phyloP scores from a whole-genome alignment of 768 basidiomycete genomes.

The Pleurotus giganteus region DNA sequence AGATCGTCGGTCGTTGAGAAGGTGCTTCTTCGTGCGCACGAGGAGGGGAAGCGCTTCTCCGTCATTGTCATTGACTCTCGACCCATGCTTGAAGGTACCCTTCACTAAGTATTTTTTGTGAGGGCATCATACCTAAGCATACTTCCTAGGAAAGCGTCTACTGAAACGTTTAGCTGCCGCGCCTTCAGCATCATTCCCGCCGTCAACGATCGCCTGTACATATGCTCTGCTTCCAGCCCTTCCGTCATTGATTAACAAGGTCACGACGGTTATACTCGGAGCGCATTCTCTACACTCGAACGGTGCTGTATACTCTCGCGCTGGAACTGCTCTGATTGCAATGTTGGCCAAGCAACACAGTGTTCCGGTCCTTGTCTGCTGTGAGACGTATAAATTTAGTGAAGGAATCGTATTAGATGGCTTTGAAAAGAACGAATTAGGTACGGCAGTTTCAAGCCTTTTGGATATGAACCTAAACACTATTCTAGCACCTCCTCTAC shows the following conservation, averaged over 20 bases:
- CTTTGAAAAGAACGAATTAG: constrained; percentile 95
- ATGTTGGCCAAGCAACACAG: constrained; percentile 92
- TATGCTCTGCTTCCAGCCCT: constrained; percentile 90
- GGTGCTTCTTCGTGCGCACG: constrained; percentile 75
- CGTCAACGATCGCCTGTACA: constrained; percentile 71
- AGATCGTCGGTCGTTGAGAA: constrained; percentile 96
- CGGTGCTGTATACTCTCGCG: constrained; percentile 89
- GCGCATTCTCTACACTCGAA: constrained; percentile 95
- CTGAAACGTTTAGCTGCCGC: constrained; percentile 66
- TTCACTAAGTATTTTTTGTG: neutral
- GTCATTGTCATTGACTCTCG: constrained; percentile 95
- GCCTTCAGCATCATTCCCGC: constrained; percentile 20
- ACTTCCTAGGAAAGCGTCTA: constrained; percentile 67
- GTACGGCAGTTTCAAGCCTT: constrained; percentile 39
- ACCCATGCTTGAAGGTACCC: constrained; percentile 83
- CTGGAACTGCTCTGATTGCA: constrained; percentile 93
- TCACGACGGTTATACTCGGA: constrained; percentile 84
- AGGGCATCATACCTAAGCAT: neutral
- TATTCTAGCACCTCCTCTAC: constrained; percentile 21
- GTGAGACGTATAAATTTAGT: constrained; percentile 98
- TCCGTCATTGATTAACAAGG: constrained; percentile 74
- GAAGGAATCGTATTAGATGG: constrained; percentile 91
- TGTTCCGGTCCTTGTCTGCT: constrained; percentile 94
- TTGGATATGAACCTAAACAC: neutral
- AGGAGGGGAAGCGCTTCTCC: constrained; percentile 74